Base-by-base conservation (phyloP, 495 filamentous ascomycete species). In the Podospora comata region DNA sequence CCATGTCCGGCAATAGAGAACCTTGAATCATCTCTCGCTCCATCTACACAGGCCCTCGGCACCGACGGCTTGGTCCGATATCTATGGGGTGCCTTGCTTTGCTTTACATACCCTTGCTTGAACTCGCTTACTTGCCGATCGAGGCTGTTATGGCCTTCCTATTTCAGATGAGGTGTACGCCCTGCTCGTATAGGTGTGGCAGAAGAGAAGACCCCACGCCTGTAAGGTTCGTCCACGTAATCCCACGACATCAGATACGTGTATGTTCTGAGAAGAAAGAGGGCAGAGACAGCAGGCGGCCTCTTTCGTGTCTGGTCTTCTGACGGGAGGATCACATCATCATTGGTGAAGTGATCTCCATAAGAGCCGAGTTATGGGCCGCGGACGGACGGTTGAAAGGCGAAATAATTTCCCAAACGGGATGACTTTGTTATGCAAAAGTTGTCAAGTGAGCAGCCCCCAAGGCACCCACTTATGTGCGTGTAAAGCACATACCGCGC, bases 401-500 rank as follows among this genome's bases (percentile, higher is more conserved):
- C 58, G 68, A 70, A 67, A 78, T 74, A 80, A 81, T 80, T 82
- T 82, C 80, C 80, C 80, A 80, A 80, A 77, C 56, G 62, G 70
- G 78, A 69, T 66, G 68, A 58, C 68, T 65, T 77, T 76, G 77
- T 82, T 69, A 83, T 83, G 81, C 80, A 72, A 64, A 68, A 56
- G 13, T 11, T 32, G 13, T 34, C 5, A 20, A 53, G 32, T 53
- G 60, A 71, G n/a, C 34, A 5, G 15, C 55, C 32, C 53, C 64
- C n/a, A 28, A 28, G 60, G 56, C 56, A 32, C 20, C 23, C 65
- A 54, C n/a, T 11, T 18, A 32, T 28, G 27, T 61, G 27, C 5
- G 39, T 13, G 7, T 48, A 48, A 0, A 48, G 9, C 2, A 48
- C 39, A 48, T 13, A 48, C 5, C 2, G 39, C 39, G 9, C 39